phyloP scores from a whole-genome alignment of 73 alveolate genomes.

The Breviolum minutum region DNA sequence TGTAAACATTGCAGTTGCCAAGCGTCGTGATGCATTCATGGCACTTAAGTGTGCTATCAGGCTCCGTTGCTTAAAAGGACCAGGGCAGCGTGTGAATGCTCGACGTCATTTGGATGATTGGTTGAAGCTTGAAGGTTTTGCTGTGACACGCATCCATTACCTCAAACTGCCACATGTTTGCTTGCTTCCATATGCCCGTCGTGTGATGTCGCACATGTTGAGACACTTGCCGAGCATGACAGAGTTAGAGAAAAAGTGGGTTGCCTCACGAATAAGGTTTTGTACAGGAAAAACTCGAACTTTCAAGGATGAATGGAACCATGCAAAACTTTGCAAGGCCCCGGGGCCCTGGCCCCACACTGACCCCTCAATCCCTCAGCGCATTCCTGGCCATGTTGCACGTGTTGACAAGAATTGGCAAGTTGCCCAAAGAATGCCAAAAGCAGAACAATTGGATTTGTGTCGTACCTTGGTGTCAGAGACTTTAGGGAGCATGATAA shows the following conservation, averaged over 20 bases:
- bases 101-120: neutral
- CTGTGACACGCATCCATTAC: neutral
- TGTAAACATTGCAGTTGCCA: neutral
- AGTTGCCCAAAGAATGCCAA: neutral
- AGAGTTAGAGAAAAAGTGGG: neutral
- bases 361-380: neutral
- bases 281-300: neutral
- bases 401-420: constrained; percentile 14
- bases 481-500: no score
- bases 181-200: neutral
- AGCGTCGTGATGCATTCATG: neutral
- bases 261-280: constrained; percentile 20
- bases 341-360: neutral
- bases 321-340: neutral
- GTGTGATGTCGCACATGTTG: neutral
- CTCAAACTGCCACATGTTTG: neutral
- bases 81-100: constrained; percentile 6
- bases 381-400: neutral
- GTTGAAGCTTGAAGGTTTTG: neutral
- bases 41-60: constrained; percentile 2
- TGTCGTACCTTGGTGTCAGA: neutral
- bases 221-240: neutral
- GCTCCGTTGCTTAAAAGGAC: neutral
- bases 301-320: constrained; percentile 38
- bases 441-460: neutral